Base-by-base conservation (phyloP, 179 eudicot species). In the Nepenthes alata region DNA sequence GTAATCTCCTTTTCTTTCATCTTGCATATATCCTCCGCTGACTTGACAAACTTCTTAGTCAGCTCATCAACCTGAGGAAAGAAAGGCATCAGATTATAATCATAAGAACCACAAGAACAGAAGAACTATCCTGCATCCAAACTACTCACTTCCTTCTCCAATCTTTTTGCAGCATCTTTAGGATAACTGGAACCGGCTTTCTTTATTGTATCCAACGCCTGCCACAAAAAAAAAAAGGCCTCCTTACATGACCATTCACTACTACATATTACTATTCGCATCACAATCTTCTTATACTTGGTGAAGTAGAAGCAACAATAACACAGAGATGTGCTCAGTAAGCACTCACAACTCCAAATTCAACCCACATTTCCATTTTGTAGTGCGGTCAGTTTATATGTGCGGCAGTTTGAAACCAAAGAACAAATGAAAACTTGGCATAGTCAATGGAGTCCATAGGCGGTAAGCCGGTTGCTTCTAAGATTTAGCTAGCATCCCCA, bases 21-120 rank as follows among this genome's bases (percentile, higher is more conserved):
- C 79, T 91, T 91, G 83, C 94, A 85, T 86, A 88, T 78, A 63
- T 91, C 96, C 74, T 91, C 97, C 0, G 94, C 96, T 35, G 88
- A 75, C 80, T 91, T 91, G 75, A 84, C 80, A 58, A 61, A 91
- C 81, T 88, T 91, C 70, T 91, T 88, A 1, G 96, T 91, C 72
- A 91, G 55, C 55, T 91, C 97, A 57, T 91, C 97, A 73, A 91
- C 74, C 96, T 91, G 72, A 45, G 51, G 16, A 65, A 55, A 53
- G 47, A 50, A 44, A 63, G 47, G 62, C 48, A 64, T 64, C 14
- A 47, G 34, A 53, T n/a, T 37, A 51, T 36, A 25, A 63, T 9
- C 57, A 63, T 7, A 13, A 39, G 38, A 48, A 4, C 6, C n/a
- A 60, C 60, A 45, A 52, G 60, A 48, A 16, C 12, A 41, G 37